Evolutionary conservation across 2,329 filamentous ascomycete genomes (phyloP).

Genomic region (Calonectria henricotiae): DNA sequence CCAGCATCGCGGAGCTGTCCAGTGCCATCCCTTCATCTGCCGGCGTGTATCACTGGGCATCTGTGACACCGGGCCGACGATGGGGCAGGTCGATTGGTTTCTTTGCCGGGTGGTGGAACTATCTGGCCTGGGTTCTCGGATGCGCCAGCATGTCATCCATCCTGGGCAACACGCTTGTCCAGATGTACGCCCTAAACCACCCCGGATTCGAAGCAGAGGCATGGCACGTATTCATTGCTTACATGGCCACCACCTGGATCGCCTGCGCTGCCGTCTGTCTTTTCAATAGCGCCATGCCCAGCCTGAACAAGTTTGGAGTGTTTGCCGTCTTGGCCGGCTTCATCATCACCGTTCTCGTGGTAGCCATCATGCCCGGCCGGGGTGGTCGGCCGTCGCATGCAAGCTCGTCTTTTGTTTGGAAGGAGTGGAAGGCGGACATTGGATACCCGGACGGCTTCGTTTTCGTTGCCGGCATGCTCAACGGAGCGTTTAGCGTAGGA

Average conservation of each 20-base stretch:
- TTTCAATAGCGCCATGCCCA: slow-evolving; percentile 69
- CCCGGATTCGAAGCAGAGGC: slow-evolving; percentile 56
- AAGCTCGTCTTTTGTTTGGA: slow-evolving; percentile 60
- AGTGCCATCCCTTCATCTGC: slow-evolving; percentile 75
- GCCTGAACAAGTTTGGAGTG: slow-evolving; percentile 70
- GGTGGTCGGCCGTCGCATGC: slow-evolving; percentile 54
- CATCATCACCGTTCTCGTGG: slow-evolving; percentile 70
- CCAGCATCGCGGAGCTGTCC: slow-evolving; percentile 74
- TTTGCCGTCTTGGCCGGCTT: slow-evolving; percentile 68
- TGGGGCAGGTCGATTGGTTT: slow-evolving; percentile 68
- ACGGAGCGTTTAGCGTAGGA: slow-evolving; percentile 79
- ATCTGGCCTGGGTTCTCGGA: slow-evolving; percentile 61
- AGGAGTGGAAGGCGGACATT: slow-evolving; percentile 59
- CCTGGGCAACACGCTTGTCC: slow-evolving; percentile 61
- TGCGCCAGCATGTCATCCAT: slow-evolving; percentile 61
- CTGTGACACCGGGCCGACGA: slow-evolving; percentile 68
- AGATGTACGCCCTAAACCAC: slow-evolving; percentile 64
- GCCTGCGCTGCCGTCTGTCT: slow-evolving; percentile 65
- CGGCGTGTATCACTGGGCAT: slow-evolving; percentile 76
- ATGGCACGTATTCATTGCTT: slow-evolving; percentile 65
- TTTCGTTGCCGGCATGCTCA: slow-evolving; percentile 65
- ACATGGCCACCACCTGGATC: slow-evolving; percentile 61
- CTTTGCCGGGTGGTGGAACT: slow-evolving; percentile 66
- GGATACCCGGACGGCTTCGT: slow-evolving; percentile 63
- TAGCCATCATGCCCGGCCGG: slow-evolving; percentile 67